Percentiles rank a stretch among this genome's conserved stretches.
Conservation (phyloP, 1,284 basidiomycete species). For the Cryptococcus wingfieldii region DNA sequence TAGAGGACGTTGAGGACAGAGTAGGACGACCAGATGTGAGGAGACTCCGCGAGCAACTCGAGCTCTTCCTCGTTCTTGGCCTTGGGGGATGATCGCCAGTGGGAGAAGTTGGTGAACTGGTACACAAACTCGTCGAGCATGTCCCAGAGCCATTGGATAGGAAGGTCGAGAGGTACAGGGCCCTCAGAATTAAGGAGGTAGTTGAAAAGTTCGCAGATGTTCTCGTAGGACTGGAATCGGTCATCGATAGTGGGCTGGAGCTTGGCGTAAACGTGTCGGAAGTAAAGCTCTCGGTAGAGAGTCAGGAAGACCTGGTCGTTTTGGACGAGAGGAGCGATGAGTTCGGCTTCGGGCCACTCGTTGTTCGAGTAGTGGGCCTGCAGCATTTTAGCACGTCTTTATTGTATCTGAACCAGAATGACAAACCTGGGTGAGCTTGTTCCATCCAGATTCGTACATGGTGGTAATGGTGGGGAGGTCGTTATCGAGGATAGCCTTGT, state of each 20-base stretch:
- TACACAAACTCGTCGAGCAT: slow-evolving; percentile 99
- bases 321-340: slow-evolving; percentile 88
- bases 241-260: slow-evolving; percentile 94
- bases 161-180: slow-evolving; percentile 84
- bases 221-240: slow-evolving; percentile 97
- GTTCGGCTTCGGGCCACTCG: slow-evolving; percentile 97
- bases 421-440: slow-evolving; percentile 66
- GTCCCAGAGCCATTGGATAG: slow-evolving; percentile 97
- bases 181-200: slow-evolving; percentile 91
- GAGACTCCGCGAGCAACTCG: slow-evolving; percentile 66
- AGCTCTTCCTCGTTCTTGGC: slow-evolving; percentile 88
- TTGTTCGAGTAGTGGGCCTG: slow-evolving; percentile 91
- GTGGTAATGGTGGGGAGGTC: slow-evolving; percentile 82
- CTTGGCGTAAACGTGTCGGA: slow-evolving; percentile 84
- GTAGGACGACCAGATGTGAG: slow-evolving; percentile 92
- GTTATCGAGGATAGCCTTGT: slow-evolving; percentile 72
- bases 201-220: slow-evolving; percentile 97
- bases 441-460: slow-evolving; percentile 95
- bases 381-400: not conserved
- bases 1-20: slow-evolving; percentile 96
- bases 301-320: slow-evolving; percentile 94
- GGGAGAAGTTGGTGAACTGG: slow-evolving; percentile 94
- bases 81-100: slow-evolving; percentile 80
- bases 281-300: slow-evolving; percentile 74
- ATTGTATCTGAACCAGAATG: not conserved